phyloP scores from a whole-genome alignment of 192 early-diverging fungal species.

The Coemansia umbellata region DNA sequence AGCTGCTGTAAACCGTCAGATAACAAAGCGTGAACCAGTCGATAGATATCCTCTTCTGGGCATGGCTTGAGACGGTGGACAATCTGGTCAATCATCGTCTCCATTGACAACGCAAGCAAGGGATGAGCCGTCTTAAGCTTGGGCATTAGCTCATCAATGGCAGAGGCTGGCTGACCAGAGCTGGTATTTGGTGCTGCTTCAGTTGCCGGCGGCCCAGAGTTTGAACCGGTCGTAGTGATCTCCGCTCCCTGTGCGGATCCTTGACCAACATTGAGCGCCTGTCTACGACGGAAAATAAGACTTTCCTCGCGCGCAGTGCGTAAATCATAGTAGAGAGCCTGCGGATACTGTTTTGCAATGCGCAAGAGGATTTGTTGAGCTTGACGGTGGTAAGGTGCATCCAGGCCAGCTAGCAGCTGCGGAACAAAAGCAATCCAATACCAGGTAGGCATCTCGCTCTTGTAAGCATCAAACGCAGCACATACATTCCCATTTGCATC shows the following conservation, averaged over 20 bases:
- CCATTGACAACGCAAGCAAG: constrained; percentile 90
- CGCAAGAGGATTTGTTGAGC: constrained; percentile 80
- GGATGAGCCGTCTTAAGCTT: constrained; percentile 94
- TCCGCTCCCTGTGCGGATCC: constrained; percentile 4
- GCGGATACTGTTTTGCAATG: constrained; percentile 83
- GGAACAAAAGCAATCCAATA: constrained; percentile 99
- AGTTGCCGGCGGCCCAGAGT: constrained; percentile 2
- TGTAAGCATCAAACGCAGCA: constrained; percentile 82
- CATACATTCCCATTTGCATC: constrained; percentile 72
- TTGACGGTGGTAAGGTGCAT: constrained; percentile 63
- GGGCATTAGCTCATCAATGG: constrained; percentile 91
- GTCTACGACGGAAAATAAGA: constrained; percentile 55
- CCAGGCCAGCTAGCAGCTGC: constrained; percentile 82
- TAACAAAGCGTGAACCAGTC: constrained; percentile 86
- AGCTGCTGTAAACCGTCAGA: constrained; percentile 81
- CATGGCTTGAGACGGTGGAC: constrained; percentile 87
- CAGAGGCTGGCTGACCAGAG: constrained; percentile 1
- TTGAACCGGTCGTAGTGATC: no score
- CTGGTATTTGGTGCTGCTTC: background rate
- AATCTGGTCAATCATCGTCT: constrained; percentile 99
- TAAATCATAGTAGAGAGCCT: constrained; percentile 93
- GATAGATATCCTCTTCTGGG: constrained; percentile 96
- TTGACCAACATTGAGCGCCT: constrained; percentile 3
- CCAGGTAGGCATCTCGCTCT: constrained; percentile 88
- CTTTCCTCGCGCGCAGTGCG: constrained; percentile 91